Percentiles rank a stretch among this genome's conserved stretches.
These are phyloP conservation scores for Epichloe gansuensis DNA, from an alignment of 2,329 filamentous ascomycete genomes.

Conservation along the genomic window DNA sequence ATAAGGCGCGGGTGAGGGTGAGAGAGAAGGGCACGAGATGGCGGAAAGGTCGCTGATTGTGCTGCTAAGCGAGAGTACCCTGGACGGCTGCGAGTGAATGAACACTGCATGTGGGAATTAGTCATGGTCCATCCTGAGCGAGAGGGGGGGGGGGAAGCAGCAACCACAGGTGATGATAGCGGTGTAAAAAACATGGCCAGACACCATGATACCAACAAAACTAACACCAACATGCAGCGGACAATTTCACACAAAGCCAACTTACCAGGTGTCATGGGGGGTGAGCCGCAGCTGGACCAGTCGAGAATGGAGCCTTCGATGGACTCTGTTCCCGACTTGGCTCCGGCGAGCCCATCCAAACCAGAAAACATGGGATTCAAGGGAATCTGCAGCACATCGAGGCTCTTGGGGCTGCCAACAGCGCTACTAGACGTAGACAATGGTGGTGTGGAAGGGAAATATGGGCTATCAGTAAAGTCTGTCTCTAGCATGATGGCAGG, in stretches of 20 bases:
- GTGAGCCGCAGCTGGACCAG: slow-evolving; percentile 66
- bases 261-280: slow-evolving; percentile 85
- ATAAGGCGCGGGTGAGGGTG: slow-evolving; percentile 73
- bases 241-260: slow-evolving; percentile 12
- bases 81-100: slow-evolving; percentile 32
- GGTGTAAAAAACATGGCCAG: not conserved
- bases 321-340: slow-evolving; percentile 60
- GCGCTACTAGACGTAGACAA: slow-evolving; percentile 75
- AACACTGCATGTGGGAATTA: slow-evolving; percentile 33
- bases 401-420: slow-evolving; percentile 72
- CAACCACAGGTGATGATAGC: not conserved
- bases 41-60: slow-evolving; percentile 60
- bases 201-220: not conserved
- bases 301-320: slow-evolving; percentile 64
- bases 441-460: slow-evolving; percentile 75
- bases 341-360: slow-evolving; percentile 47
- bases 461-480: slow-evolving; percentile 55
- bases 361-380: slow-evolving; percentile 67
- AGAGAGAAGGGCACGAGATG: slow-evolving; percentile 71
- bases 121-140: slow-evolving; percentile 12
- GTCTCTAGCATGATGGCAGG: slow-evolving; percentile 69
- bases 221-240: not conserved
- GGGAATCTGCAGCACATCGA: slow-evolving; percentile 68
- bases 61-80: slow-evolving; percentile 47
- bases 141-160: too few species aligned